These are phyloP conservation scores for Apiospora arundinis DNA, from an alignment of 2,329 filamentous ascomycete genomes.

Conservation along the genomic window DNA sequence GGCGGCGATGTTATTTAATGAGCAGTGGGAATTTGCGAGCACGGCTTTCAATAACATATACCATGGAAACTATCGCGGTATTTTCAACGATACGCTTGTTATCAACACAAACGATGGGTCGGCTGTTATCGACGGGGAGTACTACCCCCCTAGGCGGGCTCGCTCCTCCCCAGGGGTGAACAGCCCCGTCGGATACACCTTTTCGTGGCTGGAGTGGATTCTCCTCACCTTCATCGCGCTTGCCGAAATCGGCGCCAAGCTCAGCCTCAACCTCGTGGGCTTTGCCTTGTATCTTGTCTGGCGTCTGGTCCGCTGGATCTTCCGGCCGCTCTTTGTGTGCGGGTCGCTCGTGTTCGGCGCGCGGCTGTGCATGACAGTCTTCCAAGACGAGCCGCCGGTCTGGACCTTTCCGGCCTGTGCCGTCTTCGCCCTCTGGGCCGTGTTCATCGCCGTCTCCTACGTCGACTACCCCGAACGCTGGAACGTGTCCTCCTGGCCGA, in stretches of 20 bases:
- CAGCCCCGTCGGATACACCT: no score
- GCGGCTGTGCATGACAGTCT: not conserved
- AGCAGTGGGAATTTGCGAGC: no score
- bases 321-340: not conserved
- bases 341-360: slow-evolving; percentile 8
- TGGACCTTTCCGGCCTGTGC: not conserved
- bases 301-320: not conserved
- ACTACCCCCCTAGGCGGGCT: no score
- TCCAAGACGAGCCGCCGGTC: not conserved
- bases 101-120: no score
- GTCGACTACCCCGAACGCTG: not conserved
- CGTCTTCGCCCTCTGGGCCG: not conserved
- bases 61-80: no score
- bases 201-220: no score
- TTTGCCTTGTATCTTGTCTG: not conserved
- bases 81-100: no score
- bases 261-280: not conserved
- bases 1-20: not conserved
- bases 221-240: not conserved
- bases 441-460: not conserved
- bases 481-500: not conserved
- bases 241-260: not conserved
- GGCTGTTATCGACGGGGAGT: no score
- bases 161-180: no score
- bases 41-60: no score